Conservation (phyloP, 2,329 filamentous ascomycete species). For the Colletotrichum sp. region DNA sequence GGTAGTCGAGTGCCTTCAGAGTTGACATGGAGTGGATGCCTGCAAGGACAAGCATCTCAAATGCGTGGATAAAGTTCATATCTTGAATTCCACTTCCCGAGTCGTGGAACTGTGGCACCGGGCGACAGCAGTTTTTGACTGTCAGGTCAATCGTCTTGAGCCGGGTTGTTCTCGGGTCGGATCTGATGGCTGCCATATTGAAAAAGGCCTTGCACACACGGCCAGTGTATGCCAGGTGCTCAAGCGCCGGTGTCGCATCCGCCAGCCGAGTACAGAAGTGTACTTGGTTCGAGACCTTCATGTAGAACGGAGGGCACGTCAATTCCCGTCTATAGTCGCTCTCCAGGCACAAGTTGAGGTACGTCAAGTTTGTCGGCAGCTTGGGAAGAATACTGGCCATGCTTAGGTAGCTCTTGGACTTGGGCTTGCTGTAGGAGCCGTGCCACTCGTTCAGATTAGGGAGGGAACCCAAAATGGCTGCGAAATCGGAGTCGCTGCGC, state of each 20-base stretch:
- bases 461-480: conserved; percentile 63
- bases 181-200: conserved; percentile 55
- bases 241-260: conserved; percentile 62
- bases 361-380: conserved; percentile 62
- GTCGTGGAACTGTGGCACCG: conserved; percentile 60
- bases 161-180: conserved; percentile 51
- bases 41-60: conserved; percentile 70
- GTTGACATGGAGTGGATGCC: conserved; percentile 65
- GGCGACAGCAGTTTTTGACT: conserved; percentile 76
- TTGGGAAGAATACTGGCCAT: conserved; percentile 67
- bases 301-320: conserved; percentile 63
- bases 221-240: conserved; percentile 75
- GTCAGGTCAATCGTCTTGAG: conserved; percentile 74
- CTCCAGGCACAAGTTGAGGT: conserved; percentile 72
- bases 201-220: conserved; percentile 75
- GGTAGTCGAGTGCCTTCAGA: conserved; percentile 63
- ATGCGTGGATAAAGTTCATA: conserved; percentile 73
- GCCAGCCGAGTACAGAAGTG: conserved; percentile 69
- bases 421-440: conserved; percentile 72
- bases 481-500: conserved; percentile 65
- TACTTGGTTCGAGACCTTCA: conserved; percentile 61
- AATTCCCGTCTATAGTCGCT: conserved; percentile 72
- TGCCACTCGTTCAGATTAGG: conserved; percentile 70
- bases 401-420: conserved; percentile 74
- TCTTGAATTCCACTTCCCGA: conserved; percentile 74